phyloP scores from a whole-genome alignment of 2,329 filamentous ascomycete genomes.

The Phaeomoniella chlamydospora region DNA sequence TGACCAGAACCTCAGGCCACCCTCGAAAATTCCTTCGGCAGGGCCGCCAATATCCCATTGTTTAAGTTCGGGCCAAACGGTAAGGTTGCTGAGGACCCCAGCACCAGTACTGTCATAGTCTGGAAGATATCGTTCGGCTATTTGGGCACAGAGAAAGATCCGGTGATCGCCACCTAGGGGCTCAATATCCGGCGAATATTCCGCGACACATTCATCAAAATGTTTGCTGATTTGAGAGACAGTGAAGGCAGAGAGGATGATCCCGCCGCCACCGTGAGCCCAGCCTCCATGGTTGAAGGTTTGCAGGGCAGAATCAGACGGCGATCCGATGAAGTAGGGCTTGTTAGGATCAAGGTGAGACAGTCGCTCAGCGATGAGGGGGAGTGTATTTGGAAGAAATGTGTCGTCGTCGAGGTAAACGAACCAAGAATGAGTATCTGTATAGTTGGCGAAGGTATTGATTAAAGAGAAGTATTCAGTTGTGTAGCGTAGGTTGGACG shows the following conservation, averaged over 20 bases:
- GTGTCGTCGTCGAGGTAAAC: background rate
- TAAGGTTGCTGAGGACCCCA: background rate
- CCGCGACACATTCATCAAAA: background rate
- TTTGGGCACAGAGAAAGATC: background rate
- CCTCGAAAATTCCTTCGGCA: background rate
- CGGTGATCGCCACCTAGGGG: background rate
- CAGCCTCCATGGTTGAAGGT: background rate
- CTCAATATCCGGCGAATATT: background rate
- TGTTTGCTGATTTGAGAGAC: background rate
- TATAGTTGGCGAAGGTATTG: background rate
- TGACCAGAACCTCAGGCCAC: background rate
- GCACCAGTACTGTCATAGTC: background rate
- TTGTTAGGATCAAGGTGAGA: background rate
- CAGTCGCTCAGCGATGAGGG: background rate
- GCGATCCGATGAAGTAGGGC: background rate
- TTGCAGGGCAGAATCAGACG: background rate
- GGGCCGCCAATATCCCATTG: background rate
- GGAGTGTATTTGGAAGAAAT: background rate
- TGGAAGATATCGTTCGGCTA: background rate
- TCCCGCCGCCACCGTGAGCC: background rate
- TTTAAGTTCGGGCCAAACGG: background rate
- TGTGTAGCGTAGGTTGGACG: background rate
- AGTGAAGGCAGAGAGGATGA: background rate
- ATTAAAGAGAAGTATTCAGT: background rate
- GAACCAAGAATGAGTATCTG: background rate